These are phyloP conservation scores for Pythium brassicae DNA, from an alignment of 352 stramenopile species.

Conservation along the genomic window DNA sequence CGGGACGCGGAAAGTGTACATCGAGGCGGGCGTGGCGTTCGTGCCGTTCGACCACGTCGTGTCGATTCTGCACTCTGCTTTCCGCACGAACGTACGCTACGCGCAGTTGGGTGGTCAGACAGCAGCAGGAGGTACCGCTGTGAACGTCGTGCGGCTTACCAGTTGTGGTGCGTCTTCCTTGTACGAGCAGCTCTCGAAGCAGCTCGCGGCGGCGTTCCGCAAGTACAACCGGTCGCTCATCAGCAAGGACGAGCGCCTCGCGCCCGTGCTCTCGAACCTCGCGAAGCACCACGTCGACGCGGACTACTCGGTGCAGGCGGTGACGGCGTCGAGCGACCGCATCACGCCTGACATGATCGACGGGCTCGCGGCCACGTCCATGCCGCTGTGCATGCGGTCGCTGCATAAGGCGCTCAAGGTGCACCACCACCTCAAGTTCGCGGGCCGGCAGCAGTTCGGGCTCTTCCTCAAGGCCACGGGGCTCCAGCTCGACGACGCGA, in stretches of 20 bases:
- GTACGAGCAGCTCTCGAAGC: conserved; percentile 76
- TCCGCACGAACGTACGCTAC: conserved; percentile 84
- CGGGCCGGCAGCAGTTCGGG: conserved; percentile 95
- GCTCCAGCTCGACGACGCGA: conserved; percentile 94
- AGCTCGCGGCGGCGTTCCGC: conserved; percentile 83
- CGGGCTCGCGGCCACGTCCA: conserved; percentile 79
- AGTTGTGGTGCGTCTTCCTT: too few species aligned
- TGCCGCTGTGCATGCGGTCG: conserved; percentile 98
- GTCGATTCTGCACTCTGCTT: conserved; percentile 91
- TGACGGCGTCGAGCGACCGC: conserved; percentile 29
- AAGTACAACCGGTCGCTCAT: conserved; percentile 89
- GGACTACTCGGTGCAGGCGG: conserved; percentile 63
- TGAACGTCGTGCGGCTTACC: too few species aligned
- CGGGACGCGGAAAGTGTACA: conserved; percentile 87
- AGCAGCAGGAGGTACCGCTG: too few species aligned
- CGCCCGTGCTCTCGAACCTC: conserved; percentile 93
- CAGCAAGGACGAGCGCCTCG: conserved; percentile 90
- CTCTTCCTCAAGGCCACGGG: conserved; percentile 98
- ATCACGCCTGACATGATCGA: conserved; percentile 93
- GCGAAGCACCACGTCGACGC: conserved; percentile 96
- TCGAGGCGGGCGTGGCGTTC: conserved; percentile 93
- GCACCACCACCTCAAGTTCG: conserved; percentile 97
- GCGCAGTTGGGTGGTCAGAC: too few species aligned
- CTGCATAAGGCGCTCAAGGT: conserved; percentile 92
- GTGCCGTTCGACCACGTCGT: conserved; percentile 94